Base-by-base conservation (phyloP, 208 protist species). In the Leishmania lainsoni region DNA sequence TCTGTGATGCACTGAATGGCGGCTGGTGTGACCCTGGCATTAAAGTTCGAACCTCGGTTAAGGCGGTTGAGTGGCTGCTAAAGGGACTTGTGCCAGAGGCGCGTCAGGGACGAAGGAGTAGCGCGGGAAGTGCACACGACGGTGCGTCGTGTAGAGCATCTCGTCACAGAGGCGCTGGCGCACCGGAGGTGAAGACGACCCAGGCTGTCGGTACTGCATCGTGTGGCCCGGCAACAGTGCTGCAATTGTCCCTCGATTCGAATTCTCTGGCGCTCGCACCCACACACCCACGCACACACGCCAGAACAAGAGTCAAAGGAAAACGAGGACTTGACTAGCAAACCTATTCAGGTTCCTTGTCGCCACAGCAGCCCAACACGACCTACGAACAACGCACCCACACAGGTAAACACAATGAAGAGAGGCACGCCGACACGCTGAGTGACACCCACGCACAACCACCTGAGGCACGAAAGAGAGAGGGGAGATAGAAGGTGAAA, bases 41-140 rank as follows among this genome's bases (percentile, higher is more conserved):
- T 61, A 39, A 81, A 68, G 16, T 56, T 72, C 2, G 71, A 72
- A 6, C 59, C 59, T 8, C 75, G 52, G 66, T 73, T 77, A 45
- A 81, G 59, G 58, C 68, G 66, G 6, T 83, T 54, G 32, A 84
- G 63, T 59, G 85, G 70, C 22, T 68, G 16, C 68, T 78, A 45
- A 29, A 79, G 77, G 32, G 79, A 83, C 51, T 80, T 35, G 42
- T 9, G 52, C 45, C 59, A 85, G 56, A 35, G 79, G 56, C 16
- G 68, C 75, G 14, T 39, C 76, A 5, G 81, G 76, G 51, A 78
- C 76, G 35, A 78, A 81, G 71, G 71, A 56, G 52, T 78, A 85
- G 63, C 29, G 39, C 45, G 81, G 51, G 0, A 75, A n/a, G 26
- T 35, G 42, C 39, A 71, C 61, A 51, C 12, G 39, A 5, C 63